These are phyloP conservation scores for Kuraishia piskuri DNA, from an alignment of 805 yeast genomes.

Conservation along the genomic window DNA sequence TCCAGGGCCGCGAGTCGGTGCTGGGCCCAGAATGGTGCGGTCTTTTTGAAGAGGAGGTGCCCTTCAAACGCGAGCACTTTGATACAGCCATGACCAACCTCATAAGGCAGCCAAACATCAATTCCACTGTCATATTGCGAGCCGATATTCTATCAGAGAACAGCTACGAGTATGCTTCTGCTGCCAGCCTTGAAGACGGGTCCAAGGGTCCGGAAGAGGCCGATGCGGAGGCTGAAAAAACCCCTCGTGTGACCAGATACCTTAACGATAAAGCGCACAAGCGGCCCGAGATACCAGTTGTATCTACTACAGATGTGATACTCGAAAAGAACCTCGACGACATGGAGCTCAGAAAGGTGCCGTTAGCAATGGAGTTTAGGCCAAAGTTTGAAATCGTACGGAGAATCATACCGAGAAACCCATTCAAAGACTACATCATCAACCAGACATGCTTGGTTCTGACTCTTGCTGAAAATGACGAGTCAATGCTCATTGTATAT, in stretches of 20 bases:
- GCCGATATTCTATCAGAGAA: slow-evolving; percentile 69
- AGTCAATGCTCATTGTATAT: slow-evolving; percentile 55
- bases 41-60: slow-evolving; percentile 38
- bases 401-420: slow-evolving; percentile 86
- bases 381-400: slow-evolving; percentile 56
- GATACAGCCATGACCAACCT: slow-evolving; percentile 72
- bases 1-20: slow-evolving; percentile 28
- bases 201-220: not conserved
- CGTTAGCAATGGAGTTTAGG: slow-evolving; percentile 17
- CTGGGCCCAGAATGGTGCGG: slow-evolving; percentile 61
- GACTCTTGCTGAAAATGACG: slow-evolving; percentile 20
- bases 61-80: slow-evolving; percentile 48
- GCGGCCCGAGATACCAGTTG: slow-evolving; percentile 20
- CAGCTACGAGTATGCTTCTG: slow-evolving; percentile 24
- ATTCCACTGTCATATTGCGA: slow-evolving; percentile 82
- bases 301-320: not conserved
- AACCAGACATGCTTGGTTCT: slow-evolving; percentile 74
- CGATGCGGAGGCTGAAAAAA: too few species aligned
- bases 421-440: slow-evolving; percentile 71
- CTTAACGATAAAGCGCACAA: slow-evolving; percentile 11
- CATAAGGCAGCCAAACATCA: slow-evolving; percentile 78
- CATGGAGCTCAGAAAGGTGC: slow-evolving; percentile 27
- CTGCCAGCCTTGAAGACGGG: slow-evolving; percentile 17
- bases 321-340: slow-evolving; percentile 29
- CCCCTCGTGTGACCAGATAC: slow-evolving; percentile 14